These are phyloP conservation scores for Rhodotorula paludigena DNA, from an alignment of 768 basidiomycete genomes.

Conservation along the genomic window DNA sequence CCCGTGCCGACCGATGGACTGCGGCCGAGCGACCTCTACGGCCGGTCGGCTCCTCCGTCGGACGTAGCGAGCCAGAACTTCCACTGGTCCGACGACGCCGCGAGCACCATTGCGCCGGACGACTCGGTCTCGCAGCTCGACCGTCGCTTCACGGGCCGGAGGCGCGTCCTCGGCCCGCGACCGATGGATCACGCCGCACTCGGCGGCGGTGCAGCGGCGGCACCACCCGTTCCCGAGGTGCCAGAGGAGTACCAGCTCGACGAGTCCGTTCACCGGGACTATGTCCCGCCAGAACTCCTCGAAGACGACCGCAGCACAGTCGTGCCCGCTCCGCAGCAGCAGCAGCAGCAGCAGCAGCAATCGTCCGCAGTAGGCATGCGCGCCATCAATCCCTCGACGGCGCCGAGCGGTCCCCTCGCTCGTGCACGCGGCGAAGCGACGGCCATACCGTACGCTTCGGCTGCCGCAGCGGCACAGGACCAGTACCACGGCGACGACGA, in stretches of 20 bases:
- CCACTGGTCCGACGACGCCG: conserved; percentile 31
- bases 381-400: conserved; percentile 7
- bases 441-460: neutral
- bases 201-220: too few relatives aligned
- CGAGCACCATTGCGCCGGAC: conserved; percentile 30
- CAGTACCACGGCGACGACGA: conserved; percentile 2
- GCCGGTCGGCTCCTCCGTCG: conserved; percentile 12
- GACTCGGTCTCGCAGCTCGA: conserved; percentile 37
- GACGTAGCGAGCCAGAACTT: conserved; percentile 24
- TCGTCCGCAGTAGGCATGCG: neutral
- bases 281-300: conserved; percentile 30
- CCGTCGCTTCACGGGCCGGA: conserved; percentile 22
- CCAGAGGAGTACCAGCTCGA: conserved; percentile 17
- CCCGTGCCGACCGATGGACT: neutral
- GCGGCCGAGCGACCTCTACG: conserved; percentile 25
- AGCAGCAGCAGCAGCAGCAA: neutral
- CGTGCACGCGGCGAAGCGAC: conserved; percentile 17
- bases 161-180: conserved; percentile 18
- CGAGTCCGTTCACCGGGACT: conserved; percentile 8
- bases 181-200: conserved; percentile 11
- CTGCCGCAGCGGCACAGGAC: neutral
- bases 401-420: conserved; percentile 12
- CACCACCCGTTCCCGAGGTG: conserved; percentile 3
- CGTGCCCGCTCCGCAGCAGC: neutral
- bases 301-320: conserved; percentile 33